Evolutionary conservation across 2,329 filamentous ascomycete genomes (phyloP).

Genomic region (Microcyclosporella mali): DNA sequence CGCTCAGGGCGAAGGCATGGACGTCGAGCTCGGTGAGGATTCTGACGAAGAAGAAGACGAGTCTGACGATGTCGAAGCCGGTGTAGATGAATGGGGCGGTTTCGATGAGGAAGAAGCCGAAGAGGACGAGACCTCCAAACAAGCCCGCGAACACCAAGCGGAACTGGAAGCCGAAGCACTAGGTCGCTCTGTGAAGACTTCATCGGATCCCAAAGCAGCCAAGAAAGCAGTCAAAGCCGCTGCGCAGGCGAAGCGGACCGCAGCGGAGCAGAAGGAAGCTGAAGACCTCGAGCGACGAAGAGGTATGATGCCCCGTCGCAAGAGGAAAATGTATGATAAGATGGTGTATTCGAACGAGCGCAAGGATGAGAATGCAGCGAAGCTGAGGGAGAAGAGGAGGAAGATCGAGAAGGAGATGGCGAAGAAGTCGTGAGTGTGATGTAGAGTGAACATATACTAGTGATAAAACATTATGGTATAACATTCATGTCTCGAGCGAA

Average conservation of each 20-base stretch:
- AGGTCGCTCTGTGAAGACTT: conserved; percentile 48
- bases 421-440: background rate
- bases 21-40: conserved; percentile 36
- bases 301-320: conserved; percentile 98
- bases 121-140: conserved; percentile 55
- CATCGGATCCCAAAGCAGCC: conserved; percentile 49
- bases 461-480: background rate
- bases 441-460: background rate
- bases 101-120: conserved; percentile 46
- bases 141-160: conserved; percentile 67
- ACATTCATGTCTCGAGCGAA: background rate
- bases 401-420: conserved; percentile 60
- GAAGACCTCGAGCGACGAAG: conserved; percentile 90
- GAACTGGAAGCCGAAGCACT: conserved; percentile 90
- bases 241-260: conserved; percentile 61
- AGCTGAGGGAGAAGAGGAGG: conserved; percentile 80
- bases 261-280: conserved; percentile 59
- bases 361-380: conserved; percentile 83
- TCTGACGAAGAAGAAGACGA: conserved; percentile 43
- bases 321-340: conserved; percentile 94
- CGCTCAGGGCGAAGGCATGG: conserved; percentile 39
- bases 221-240: conserved; percentile 60
- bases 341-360: conserved; percentile 95
- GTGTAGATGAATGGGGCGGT: conserved; percentile 42
- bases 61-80: conserved; percentile 43